Percentiles rank a stretch among this genome's conserved stretches.
phyloP scores from a whole-genome alignment of 345 rosid species.

The Acer negundo region DNA sequence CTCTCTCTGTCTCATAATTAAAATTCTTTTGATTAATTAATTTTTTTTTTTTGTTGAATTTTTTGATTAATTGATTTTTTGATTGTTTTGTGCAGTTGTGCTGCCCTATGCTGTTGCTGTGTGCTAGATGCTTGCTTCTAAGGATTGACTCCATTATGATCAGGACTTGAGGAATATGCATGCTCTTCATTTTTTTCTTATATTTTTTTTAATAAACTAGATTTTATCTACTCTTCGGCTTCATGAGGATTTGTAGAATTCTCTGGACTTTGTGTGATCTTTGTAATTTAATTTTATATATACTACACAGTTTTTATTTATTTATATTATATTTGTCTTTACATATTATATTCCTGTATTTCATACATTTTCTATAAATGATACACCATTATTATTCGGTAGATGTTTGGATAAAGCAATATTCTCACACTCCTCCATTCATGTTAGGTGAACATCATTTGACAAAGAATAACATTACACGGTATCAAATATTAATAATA shows the following conservation, averaged over 20 bases:
- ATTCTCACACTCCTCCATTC: no score
- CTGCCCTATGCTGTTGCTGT: constrained; percentile 77
- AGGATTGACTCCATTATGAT: not conserved
- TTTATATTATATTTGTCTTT: no score
- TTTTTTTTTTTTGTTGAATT: no score
- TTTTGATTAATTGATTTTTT: not conserved
- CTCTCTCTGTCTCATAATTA: not conserved
- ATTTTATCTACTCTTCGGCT: no score
- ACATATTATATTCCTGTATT: no score
- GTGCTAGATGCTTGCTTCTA: constrained; percentile 63
- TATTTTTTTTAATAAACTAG: not conserved
- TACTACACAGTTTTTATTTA: not conserved
- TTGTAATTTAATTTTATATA: not conserved
- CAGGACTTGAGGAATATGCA: not conserved
- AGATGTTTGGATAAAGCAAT: no score
- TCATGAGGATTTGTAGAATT: not conserved
- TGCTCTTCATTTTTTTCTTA: not conserved
- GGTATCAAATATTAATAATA: no score
- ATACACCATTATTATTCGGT: no score
- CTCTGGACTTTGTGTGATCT: not conserved
- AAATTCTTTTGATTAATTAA: no score
- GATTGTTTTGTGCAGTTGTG: constrained; percentile 46
- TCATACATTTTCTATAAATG: not conserved
- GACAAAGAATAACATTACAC: no score
- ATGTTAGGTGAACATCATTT: no score